phyloP scores from a whole-genome alignment of 83 land plant species.

The Isoetes engelmannii region DNA sequence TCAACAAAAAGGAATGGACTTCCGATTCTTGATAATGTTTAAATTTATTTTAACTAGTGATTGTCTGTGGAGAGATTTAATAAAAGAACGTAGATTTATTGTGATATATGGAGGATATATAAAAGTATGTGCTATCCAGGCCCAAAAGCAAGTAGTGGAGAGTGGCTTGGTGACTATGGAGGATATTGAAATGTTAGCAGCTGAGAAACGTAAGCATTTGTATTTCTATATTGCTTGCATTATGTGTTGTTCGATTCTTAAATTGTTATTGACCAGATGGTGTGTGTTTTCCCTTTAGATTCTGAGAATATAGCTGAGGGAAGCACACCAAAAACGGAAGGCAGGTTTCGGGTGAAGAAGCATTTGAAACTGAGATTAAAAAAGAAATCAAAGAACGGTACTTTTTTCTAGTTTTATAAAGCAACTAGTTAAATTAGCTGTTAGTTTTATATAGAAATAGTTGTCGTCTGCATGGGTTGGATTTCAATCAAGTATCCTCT shows the following conservation, averaged over 20 bases:
- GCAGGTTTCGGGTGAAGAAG: slow-evolving; percentile 20
- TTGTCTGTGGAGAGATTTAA: too few species aligned
- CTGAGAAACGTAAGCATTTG: slow-evolving; percentile 5
- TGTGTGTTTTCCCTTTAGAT: neutral
- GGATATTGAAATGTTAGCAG: slow-evolving; percentile 31
- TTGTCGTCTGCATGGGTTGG: too few species aligned
- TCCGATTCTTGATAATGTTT: neutral
- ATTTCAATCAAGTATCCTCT: too few species aligned
- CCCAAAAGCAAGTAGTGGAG: slow-evolving; percentile 24
- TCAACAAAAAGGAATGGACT: neutral
- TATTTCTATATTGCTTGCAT: neutral
- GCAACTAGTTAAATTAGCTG: too few species aligned
- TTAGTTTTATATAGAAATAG: too few species aligned
- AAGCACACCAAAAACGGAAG: slow-evolving; percentile 1
- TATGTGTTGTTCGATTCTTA: neutral
- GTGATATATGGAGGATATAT: neutral
- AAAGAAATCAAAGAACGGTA: neutral
- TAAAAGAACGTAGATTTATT: too few species aligned
- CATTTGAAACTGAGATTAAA: slow-evolving; percentile 21
- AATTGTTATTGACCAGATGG: too few species aligned
- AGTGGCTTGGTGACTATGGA: slow-evolving; percentile 25
- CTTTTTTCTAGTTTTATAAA: too few species aligned
- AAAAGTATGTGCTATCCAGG: slow-evolving; percentile 2
- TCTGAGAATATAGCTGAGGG: slow-evolving; percentile 1
- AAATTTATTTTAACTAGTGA: neutral